These are phyloP conservation scores for Cornus controversa DNA, from an alignment of 148 eudicot species.

Conservation along the genomic window DNA sequence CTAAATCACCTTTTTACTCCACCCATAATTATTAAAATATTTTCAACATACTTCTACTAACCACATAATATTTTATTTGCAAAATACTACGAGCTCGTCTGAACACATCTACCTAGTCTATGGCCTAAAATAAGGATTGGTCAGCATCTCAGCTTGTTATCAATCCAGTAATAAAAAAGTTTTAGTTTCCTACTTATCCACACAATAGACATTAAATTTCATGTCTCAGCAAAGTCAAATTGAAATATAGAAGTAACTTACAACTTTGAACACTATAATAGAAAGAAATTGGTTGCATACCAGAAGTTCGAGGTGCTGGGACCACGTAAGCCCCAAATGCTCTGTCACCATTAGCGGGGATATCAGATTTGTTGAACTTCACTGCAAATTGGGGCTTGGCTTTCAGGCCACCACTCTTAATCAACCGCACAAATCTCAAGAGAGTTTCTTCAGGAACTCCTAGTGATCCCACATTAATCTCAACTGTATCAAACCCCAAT, in stretches of 20 bases:
- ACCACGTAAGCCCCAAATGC: constrained; percentile 76
- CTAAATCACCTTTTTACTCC: not conserved
- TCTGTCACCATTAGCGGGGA: constrained; percentile 53
- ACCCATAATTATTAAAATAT: not conserved
- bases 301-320: constrained; percentile 64
- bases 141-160: not conserved
- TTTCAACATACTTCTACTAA: not conserved
- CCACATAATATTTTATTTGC: too few relatives aligned
- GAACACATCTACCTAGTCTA: too few relatives aligned
- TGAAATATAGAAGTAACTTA: not conserved
- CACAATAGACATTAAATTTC: not conserved
- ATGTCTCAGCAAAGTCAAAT: not conserved
- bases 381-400: constrained; percentile 85
- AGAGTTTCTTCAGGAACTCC: constrained; percentile 85
- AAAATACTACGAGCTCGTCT: too few relatives aligned
- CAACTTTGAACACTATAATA: not conserved
- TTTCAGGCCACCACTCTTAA: constrained; percentile 76
- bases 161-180: not conserved
- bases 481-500: constrained; percentile 87
- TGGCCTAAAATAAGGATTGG: too few relatives aligned
- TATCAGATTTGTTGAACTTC: constrained; percentile 77
- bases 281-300: constrained; percentile 31
- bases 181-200: not conserved
- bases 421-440: constrained; percentile 72
- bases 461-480: constrained; percentile 70